Percentiles rank a stretch among this genome's conserved stretches.
Conservation (phyloP, 345 rosid species). For the Populus alba region DNA sequence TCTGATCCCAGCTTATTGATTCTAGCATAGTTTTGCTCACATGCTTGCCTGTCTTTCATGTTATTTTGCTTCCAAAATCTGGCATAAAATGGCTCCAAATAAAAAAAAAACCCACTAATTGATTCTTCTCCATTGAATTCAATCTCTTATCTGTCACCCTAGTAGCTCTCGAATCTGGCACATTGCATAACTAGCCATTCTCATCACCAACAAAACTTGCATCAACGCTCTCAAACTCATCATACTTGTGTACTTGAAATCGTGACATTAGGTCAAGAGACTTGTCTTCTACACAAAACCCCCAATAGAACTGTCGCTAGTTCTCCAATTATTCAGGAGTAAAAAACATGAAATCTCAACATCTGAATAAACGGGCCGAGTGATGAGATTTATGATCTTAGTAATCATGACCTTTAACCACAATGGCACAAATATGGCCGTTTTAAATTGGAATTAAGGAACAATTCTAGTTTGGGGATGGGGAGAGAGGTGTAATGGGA, state of each 20-base stretch:
- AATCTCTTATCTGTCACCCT: slow-evolving; percentile 66
- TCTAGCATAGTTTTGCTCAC: not conserved
- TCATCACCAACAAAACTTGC: slow-evolving; percentile 54
- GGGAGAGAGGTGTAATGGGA: slow-evolving; percentile 72
- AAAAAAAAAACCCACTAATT: not conserved
- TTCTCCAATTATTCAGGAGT: slow-evolving; percentile 40
- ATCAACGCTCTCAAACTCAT: slow-evolving; percentile 72
- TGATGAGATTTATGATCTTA: slow-evolving; percentile 24
- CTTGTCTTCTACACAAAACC: slow-evolving; percentile 67
- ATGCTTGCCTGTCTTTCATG: not conserved
- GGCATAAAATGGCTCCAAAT: not conserved
- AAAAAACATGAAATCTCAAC: slow-evolving; percentile 48
- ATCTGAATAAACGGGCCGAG: slow-evolving; percentile 51
- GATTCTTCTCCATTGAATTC: too few relatives aligned
- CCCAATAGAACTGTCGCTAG: slow-evolving; percentile 48
- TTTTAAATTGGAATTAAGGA: slow-evolving; percentile 45
- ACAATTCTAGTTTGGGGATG: slow-evolving; percentile 52
- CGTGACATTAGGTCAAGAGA: slow-evolving; percentile 47
- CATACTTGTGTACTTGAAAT: slow-evolving; percentile 49
- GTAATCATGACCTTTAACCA: slow-evolving; percentile 5
- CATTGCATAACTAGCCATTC: slow-evolving; percentile 48
- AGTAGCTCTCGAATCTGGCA: slow-evolving; percentile 73
- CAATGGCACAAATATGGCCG: not conserved
- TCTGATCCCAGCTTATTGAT: not conserved
- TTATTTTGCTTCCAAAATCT: not conserved